These are phyloP conservation scores for Solanum megistacrolobum DNA, from an alignment of 257 asterid genomes.

Conservation along the genomic window DNA sequence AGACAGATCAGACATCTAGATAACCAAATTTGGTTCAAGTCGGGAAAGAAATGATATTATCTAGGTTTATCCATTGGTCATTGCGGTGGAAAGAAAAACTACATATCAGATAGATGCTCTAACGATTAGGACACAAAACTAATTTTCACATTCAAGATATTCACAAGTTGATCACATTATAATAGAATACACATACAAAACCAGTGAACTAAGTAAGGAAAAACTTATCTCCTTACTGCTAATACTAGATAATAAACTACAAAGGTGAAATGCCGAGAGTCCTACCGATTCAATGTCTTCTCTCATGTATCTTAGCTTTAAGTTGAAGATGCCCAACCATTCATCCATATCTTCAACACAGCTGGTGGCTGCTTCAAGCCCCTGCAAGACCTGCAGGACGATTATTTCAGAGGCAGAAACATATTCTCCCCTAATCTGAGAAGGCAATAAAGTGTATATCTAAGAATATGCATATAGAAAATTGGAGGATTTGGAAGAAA, in stretches of 20 bases:
- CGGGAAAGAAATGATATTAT: not conserved
- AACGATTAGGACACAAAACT: not conserved
- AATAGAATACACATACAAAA: not conserved
- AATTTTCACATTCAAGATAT: not conserved
- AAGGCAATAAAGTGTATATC: not conserved
- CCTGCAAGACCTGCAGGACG: constrained; percentile 69
- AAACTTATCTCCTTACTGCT: not conserved
- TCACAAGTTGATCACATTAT: not conserved
- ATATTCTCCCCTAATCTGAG: not conserved
- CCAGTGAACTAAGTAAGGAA: not conserved
- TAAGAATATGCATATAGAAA: not conserved
- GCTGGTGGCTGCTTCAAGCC: constrained; percentile 69
- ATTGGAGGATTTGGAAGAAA: not conserved
- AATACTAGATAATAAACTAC: not conserved
- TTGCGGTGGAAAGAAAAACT: not conserved
- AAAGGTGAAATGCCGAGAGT: constrained; percentile 5
- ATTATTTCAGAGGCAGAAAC: constrained; percentile 6
- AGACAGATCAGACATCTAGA: not conserved
- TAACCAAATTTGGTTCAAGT: not conserved
- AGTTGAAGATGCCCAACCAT: constrained; percentile 90
- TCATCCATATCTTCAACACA: constrained; percentile 99
- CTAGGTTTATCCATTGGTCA: not conserved
- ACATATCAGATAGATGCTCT: not conserved
- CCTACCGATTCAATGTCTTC: constrained; percentile 97
- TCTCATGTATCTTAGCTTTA: constrained; percentile 96